Evolutionary conservation across 2,329 filamentous ascomycete genomes (phyloP), one percentile per base, ranked within the genome.

Genomic region (Exophiala spinifera): DNA sequence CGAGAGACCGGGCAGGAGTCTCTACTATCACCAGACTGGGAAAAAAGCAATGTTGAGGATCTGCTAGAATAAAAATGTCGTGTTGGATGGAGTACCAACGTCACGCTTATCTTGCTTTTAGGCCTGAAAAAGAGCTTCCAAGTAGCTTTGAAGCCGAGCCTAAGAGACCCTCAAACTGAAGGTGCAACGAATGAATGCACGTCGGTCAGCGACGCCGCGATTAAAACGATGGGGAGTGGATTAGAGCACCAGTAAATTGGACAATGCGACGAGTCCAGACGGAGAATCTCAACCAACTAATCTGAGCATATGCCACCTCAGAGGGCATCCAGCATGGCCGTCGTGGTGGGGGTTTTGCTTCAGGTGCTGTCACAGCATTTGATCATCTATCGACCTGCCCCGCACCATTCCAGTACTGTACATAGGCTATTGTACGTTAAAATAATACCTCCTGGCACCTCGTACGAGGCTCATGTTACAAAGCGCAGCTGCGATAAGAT

Each of bases 31-130:
- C 54, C 52, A 52, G 49, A 25, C 37, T 49, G 28, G 56, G 55
- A 60, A 60, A 56, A 46, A 39, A 56, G 42, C 42, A 44, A 23
- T 44, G 57, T 60, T 60, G 54, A 60, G 28, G 46, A 20, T 50
- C 21, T 25, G 34, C 51, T 37, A 53, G 46, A 21, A 21, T 25
- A 44, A 44, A 44, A 44, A 34, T 23, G 42, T 51, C 37, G 19
- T 39, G 46, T 37, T 49, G 53, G 39, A 51, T 55, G 57, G 57
- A 60, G 55, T 55, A 46, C 49, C 51, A 51, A 60, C 57, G 57
- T 60, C 57, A 60, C 57, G 57, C 57, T 57, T 50, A 58, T 58
- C 47, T 48, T 17, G 37, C 37, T 19, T 25, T 44, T 23, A 23
- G n/a, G 23, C 42, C 21, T 14, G 14, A 23, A 21, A 23, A 44